Evolutionary conservation across 306 rosid genomes (phyloP).

Genomic region (Clitoria ternatea): DNA sequence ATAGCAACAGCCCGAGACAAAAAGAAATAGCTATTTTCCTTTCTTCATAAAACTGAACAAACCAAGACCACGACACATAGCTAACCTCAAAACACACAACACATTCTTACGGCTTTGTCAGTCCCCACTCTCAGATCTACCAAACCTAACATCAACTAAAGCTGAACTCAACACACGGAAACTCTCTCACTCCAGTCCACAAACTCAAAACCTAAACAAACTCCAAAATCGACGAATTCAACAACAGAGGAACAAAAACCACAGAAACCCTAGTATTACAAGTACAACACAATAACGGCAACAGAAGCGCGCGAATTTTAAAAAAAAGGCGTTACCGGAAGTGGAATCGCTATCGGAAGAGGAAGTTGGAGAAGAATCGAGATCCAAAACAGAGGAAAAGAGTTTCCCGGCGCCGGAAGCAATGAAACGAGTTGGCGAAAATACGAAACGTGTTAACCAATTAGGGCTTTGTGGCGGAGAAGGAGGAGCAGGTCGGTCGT

Average conservation of each 20-base stretch:
- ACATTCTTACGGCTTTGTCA: neutral
- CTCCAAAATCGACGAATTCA: neutral
- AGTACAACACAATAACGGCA: neutral
- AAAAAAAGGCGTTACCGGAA: constrained; percentile 25
- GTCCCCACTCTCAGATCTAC: constrained; percentile 10
- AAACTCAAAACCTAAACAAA: neutral
- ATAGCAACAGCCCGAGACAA: neutral
- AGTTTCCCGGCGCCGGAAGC: constrained; percentile 78
- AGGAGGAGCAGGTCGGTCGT: constrained; percentile 57
- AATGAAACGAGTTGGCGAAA: constrained; percentile 61
- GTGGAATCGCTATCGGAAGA: constrained; percentile 1
- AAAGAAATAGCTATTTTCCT: neutral
- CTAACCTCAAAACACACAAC: neutral
- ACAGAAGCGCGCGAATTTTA: neutral
- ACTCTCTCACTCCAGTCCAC: neutral
- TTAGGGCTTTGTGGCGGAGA: constrained; percentile 47
- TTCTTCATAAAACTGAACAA: neutral
- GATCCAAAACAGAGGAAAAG: constrained; percentile 52
- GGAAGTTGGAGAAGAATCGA: constrained; percentile 40
- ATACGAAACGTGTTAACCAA: constrained; percentile 69
- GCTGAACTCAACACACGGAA: constrained; percentile 4
- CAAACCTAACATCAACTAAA: neutral
- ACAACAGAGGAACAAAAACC: neutral
- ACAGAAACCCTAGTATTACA: constrained; percentile 38
- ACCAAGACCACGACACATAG: neutral